Percentiles rank a stretch among this genome's conserved stretches.
Conservation (phyloP, 495 filamentous ascomycete genomes). For the Penicillium pulvis region DNA sequence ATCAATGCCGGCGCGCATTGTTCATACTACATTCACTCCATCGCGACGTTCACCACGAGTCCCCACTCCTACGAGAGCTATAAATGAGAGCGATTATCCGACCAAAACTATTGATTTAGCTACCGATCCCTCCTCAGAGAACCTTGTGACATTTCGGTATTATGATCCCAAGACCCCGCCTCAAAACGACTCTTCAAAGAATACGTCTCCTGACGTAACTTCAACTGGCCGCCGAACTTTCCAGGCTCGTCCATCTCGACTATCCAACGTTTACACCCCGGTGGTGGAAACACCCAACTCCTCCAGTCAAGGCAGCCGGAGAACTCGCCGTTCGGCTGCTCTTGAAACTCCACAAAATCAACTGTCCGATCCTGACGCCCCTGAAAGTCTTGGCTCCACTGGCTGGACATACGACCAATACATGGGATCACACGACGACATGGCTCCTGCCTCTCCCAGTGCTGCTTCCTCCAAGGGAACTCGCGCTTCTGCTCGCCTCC, state of each 20-base stretch:
- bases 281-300: slow-evolving; percentile 19
- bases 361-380: slow-evolving; percentile 17
- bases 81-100: slow-evolving; percentile 5
- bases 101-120: slow-evolving; percentile 15
- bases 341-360: slow-evolving; percentile 17
- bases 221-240: slow-evolving; percentile 21
- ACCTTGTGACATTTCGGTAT: slow-evolving; percentile 9
- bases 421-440: slow-evolving; percentile 29
- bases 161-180: slow-evolving; percentile 17
- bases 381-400: slow-evolving; percentile 14
- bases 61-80: slow-evolving; percentile 9
- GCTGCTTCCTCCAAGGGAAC: slow-evolving; percentile 29
- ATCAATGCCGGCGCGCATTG: slow-evolving; percentile 22
- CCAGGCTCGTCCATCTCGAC: slow-evolving; percentile 26
- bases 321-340: slow-evolving; percentile 17
- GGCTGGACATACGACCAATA: slow-evolving; percentile 24
- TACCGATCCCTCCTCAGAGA: slow-evolving; percentile 13
- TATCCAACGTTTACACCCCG: slow-evolving; percentile 30
- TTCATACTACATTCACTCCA: slow-evolving; percentile 19
- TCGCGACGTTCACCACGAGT: slow-evolving; percentile 27
- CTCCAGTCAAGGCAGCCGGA: slow-evolving; percentile 19
- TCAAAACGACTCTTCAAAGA: neutral
- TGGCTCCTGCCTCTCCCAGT: slow-evolving; percentile 32
- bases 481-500: slow-evolving; percentile 36
- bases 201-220: slow-evolving; percentile 14